Base-by-base conservation (phyloP, 768 basidiomycete species). In the Trametes elegans region DNA sequence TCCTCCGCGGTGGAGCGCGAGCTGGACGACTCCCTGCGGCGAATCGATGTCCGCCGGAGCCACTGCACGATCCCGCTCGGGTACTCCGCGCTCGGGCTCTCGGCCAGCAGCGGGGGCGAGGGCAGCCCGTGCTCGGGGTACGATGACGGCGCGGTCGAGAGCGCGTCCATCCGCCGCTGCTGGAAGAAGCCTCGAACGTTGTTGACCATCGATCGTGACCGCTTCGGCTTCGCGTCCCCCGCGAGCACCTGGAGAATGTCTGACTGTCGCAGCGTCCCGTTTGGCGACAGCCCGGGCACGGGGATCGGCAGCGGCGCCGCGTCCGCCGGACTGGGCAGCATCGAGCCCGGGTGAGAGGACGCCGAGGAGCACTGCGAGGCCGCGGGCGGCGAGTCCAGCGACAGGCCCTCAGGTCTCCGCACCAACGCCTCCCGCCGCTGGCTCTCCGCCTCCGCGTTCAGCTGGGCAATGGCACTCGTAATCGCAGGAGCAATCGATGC, bases 111-210 rank as follows among this genome's bases (percentile, higher is more conserved):
- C 6, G 57, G 24, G 16, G 58, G 46, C 36, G 32, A 38, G 18
- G 64, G 57, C 9, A 62, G 61, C 7, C 42, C 34, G 26, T 49
- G 49, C 11, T 42, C 40, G 9, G 49, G 49, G 5, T 58, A 55
- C 5, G 61, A 63, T 14, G 70, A 62, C 5, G 80, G 73, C 14
- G 80, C 76, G 13, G 64, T 53, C 5, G 80, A 72, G 1, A 35
- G 44, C 2, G 57, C 32, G 39, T 31, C 34, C 8, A 31, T 13
- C 18, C 24, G 39, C 23, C 23, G 50, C 2, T 38, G 29, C 24
- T 74, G 69, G 61, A 88, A 86, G 48, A 88, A 73, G 18, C 75
- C 81, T 61, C 76, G 79, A 52, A 88, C 80, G 60, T 82, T 85
- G 59, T 78, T 81, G 42, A 83, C 79, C 68, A 88, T 76, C 13